These are phyloP conservation scores for Pythium volutum DNA, from an alignment of 352 stramenopile species.

Conservation along the genomic window DNA sequence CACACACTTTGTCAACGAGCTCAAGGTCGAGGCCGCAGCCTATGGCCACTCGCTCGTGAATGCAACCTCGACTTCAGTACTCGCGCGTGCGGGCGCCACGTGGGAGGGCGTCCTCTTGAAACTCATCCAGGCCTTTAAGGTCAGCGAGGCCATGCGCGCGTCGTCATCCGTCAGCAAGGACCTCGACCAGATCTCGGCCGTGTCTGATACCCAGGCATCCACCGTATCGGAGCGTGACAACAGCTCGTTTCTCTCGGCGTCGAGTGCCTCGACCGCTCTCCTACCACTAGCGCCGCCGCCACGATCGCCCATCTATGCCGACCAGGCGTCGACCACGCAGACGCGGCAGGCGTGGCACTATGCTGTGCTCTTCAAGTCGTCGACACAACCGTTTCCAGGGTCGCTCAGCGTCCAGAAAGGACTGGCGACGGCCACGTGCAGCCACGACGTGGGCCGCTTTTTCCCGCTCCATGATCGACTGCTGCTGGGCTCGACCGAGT, in stretches of 20 bases:
- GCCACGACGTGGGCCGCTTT: conserved; percentile 49
- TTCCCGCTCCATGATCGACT: conserved; percentile 62
- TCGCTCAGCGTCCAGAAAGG: conserved; percentile 42
- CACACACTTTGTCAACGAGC: conserved; percentile 37
- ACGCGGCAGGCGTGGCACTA: conserved; percentile 68
- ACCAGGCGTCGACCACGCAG: conserved; percentile 24
- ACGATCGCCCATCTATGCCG: conserved; percentile 29
- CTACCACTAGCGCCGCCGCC: background rate
- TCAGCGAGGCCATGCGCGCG: background rate
- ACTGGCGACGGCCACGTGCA: conserved; percentile 30
- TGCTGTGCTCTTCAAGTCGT: conserved; percentile 62
- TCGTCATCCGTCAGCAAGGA: background rate
- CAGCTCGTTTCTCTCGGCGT: no score
- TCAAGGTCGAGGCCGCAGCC: conserved; percentile 50
- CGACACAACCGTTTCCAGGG: conserved; percentile 50
- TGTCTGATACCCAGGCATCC: conserved; percentile 6
- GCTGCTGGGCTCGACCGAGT: conserved; percentile 54
- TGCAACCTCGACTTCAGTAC: conserved; percentile 19
- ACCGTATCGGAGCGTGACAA: background rate
- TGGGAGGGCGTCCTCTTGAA: conserved; percentile 58
- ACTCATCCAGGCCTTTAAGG: conserved; percentile 47
- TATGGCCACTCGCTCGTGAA: conserved; percentile 57
- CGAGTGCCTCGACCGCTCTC: background rate
- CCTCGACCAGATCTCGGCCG: background rate
- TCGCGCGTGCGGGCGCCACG: conserved; percentile 30